Evolutionary conservation across 2,329 filamentous ascomycete species (phyloP).

Genomic region (Ascocoryne sarcoides): DNA sequence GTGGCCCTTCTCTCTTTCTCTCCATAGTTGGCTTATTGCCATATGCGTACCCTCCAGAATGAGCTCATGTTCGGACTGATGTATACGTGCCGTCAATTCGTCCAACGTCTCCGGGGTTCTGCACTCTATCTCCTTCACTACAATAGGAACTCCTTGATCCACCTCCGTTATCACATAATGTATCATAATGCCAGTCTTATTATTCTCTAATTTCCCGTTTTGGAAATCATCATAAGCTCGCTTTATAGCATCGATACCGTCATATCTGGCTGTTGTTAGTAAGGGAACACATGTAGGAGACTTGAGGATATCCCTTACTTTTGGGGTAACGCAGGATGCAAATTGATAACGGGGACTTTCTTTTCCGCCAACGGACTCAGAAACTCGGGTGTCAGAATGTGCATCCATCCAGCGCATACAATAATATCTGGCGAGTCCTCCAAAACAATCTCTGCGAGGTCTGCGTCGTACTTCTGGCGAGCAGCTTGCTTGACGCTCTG

Average conservation of each 20-base stretch:
- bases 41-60: constrained; percentile 65
- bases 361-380: constrained; percentile 48
- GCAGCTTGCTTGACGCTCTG: constrained; percentile 37
- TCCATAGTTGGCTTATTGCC: constrained; percentile 35
- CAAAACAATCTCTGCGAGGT: constrained; percentile 53
- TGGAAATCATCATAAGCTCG: constrained; percentile 67
- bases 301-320: constrained; percentile 44
- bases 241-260: constrained; percentile 70
- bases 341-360: constrained; percentile 54
- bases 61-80: constrained; percentile 65
- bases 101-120: constrained; percentile 56
- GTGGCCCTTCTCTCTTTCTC: too few relatives aligned
- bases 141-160: constrained; percentile 67
- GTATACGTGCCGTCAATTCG: constrained; percentile 63
- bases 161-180: constrained; percentile 75
- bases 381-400: constrained; percentile 54
- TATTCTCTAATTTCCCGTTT: constrained; percentile 52
- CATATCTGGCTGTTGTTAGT: constrained; percentile 38
- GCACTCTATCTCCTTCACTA: constrained; percentile 60
- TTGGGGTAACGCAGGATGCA: constrained; percentile 58
- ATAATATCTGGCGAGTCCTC: constrained; percentile 46
- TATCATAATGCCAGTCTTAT: constrained; percentile 74
- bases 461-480: constrained; percentile 55
- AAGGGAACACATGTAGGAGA: too few relatives aligned
- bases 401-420: constrained; percentile 63